Evolutionary conservation across 73 alveolate genomes (phyloP).

Genomic region (Paramecium pentaurelia): DNA sequence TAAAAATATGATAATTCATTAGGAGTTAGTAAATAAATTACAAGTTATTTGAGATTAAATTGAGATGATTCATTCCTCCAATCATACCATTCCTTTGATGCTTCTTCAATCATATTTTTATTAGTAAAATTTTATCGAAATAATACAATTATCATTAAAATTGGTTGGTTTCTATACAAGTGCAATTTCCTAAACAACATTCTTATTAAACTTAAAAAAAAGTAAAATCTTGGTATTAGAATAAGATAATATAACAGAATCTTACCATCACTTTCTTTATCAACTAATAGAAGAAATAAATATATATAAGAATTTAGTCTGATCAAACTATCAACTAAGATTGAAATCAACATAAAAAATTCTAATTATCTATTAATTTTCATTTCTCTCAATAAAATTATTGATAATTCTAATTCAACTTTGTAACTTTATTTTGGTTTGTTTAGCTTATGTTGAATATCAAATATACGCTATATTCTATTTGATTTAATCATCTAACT

Average conservation of each 20-base stretch:
- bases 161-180: neutral
- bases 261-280: neutral
- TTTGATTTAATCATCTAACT: neutral
- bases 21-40: neutral
- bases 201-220: neutral
- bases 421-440: neutral
- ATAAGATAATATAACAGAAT: neutral
- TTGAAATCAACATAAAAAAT: neutral
- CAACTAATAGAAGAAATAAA: neutral
- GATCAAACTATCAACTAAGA: neutral
- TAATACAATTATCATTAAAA: neutral
- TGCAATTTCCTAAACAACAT: neutral
- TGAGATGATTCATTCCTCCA: neutral
- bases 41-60: neutral
- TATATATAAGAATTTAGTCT: neutral
- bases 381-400: constrained; percentile 19
- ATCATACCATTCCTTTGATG: constrained; percentile 35
- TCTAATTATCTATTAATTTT: neutral
- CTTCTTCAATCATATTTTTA: neutral
- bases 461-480: constrained; percentile 7
- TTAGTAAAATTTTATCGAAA: constrained; percentile 33
- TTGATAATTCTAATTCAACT: constrained; percentile 45
- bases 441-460: neutral
- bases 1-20: neutral
- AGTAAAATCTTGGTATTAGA: neutral